Conservation (phyloP, 2,329 filamentous ascomycete genomes). For the Beauveria rudraprayagi region DNA sequence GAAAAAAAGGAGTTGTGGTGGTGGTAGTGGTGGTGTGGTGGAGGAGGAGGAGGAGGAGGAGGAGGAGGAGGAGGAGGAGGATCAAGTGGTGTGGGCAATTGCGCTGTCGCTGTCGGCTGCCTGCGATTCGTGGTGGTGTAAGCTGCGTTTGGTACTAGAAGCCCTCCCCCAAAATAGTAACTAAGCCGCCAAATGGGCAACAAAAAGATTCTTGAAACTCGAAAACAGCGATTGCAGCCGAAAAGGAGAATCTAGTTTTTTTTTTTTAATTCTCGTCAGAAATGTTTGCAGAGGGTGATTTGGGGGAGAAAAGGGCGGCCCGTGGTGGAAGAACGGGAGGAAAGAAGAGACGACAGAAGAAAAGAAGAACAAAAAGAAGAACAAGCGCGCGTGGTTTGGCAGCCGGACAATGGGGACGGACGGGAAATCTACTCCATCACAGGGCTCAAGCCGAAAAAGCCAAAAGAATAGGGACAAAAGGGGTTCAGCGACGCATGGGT, state of each 20-base stretch:
- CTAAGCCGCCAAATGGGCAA: background rate
- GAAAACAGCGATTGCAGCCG: background rate
- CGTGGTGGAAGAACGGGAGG: background rate
- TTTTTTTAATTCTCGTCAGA: background rate
- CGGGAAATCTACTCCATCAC: background rate
- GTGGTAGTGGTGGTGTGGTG: background rate
- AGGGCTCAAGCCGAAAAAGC: background rate
- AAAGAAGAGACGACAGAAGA: background rate
- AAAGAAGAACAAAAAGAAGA: background rate
- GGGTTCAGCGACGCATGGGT: conserved; percentile 8
- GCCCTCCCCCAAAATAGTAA: background rate
- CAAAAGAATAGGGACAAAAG: conserved; percentile 5
- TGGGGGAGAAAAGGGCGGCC: background rate
- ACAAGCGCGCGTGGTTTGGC: background rate
- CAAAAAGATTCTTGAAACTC: background rate
- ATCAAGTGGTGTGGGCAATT: background rate
- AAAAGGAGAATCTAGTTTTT: background rate
- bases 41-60: background rate
- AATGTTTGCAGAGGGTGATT: no score
- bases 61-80: background rate
- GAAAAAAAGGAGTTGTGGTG: background rate
- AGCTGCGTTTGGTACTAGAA: background rate
- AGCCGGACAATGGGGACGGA: background rate
- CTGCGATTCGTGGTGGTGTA: conserved; percentile 4
- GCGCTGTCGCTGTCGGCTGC: background rate